Percentiles rank a stretch among this genome's conserved stretches.
These are phyloP conservation scores for Phylloporus sp. DNA, from an alignment of 768 basidiomycete genomes.

Conservation along the genomic window DNA sequence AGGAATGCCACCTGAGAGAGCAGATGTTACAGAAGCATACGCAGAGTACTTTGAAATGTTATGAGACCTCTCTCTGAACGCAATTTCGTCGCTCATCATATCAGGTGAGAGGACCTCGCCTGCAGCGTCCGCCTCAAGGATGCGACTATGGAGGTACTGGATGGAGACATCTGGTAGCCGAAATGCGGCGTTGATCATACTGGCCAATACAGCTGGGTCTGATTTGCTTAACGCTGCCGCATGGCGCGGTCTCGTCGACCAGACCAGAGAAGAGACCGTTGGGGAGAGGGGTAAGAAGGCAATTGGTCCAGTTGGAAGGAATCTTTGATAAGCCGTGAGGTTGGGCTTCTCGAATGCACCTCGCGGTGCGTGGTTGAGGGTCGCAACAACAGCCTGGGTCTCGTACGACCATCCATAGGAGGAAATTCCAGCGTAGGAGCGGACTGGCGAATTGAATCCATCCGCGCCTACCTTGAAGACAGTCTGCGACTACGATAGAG, in stretches of 20 bases:
- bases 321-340: conserved; percentile 87
- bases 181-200: conserved; percentile 90
- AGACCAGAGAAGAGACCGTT: conserved; percentile 82
- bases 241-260: conserved; percentile 81
- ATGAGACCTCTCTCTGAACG: conserved; percentile 73
- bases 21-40: conserved; percentile 46
- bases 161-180: conserved; percentile 74
- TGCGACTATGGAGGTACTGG: conserved; percentile 56
- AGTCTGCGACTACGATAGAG: neutral
- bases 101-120: conserved; percentile 45
- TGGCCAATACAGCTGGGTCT: conserved; percentile 57
- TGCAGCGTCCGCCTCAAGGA: conserved; percentile 50
- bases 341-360: conserved; percentile 60
- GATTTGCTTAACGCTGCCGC: conserved; percentile 68
- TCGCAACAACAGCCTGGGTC: conserved; percentile 87
- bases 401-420: conserved; percentile 92
- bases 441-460: conserved; percentile 92
- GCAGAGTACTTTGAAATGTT: conserved; percentile 60
- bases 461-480: conserved; percentile 81
- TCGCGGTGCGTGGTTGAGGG: conserved; percentile 69
- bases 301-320: conserved; percentile 92
- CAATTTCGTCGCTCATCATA: conserved; percentile 58
- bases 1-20: conserved; percentile 48
- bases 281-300: conserved; percentile 88
- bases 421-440: conserved; percentile 77